Base-by-base conservation (phyloP, 805 yeast species). In the Yamadazyma paraphyllophila region DNA sequence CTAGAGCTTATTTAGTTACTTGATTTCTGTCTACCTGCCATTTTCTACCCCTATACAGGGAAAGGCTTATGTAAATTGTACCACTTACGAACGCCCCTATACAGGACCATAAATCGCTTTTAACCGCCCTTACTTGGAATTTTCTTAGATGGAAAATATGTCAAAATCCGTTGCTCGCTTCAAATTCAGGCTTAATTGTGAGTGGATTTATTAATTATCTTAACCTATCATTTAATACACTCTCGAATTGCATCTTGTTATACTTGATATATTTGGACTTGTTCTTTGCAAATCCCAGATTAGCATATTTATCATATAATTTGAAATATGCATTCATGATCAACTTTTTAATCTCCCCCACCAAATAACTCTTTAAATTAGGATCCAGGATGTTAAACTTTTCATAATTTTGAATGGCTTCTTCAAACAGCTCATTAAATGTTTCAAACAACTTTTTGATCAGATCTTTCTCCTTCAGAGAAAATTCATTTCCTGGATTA, bases 401-500 rank as follows among this genome's bases (percentile, higher is more conserved):
- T 55, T 81, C 83, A 59, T 86, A 87, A 46, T 77, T 81, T 26
- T 74, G 75, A 17, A 85, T 77, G 29, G 91, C 78, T 29, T 80
- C 87, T 44, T 94, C 98, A 60, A 94, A 87, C 36, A 83, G 84
- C 25, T 79, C 80, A 61, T 91, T 92, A 68, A 92, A 94, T 48
- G 77, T 83, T 52, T 78, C 80, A 67, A 88, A 89, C 58, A 88
- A 81, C 49, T 94, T 97, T 58, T 92, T 94, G 45, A 89, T 80
- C 41, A 74, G 79, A 44, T 89, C 96, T 51, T 81, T 80, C 52
- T 89, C 96, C 53, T 87, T 85, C n/a, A 81, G 80, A 37, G 80
- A 52, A 47, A 66, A 46, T 38, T 59, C 53, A 9, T 39, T 47
- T 12, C 49, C 36, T 25, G 41, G 48, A 29, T 48, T 47, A 1